phyloP scores from a whole-genome alignment of 2,329 filamentous ascomycete genomes.

The Akanthomyces muscarius region DNA sequence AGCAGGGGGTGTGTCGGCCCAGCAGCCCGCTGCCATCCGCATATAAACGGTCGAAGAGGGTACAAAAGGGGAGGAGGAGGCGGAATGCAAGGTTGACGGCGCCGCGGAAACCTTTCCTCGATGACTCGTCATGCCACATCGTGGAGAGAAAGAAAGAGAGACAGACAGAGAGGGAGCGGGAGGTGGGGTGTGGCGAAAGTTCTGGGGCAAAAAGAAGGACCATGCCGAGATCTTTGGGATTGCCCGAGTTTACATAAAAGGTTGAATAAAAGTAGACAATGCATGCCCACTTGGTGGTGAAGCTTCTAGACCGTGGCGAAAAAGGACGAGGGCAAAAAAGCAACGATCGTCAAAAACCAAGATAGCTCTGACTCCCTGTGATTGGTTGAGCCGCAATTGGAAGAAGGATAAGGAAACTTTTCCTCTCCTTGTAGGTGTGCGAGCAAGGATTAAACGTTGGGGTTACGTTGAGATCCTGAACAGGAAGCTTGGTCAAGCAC shows the following conservation, averaged over 20 bases:
- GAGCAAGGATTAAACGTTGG: not conserved
- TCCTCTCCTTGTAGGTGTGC: not conserved
- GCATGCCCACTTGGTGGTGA: not conserved
- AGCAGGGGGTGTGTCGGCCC: not conserved
- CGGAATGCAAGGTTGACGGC: not conserved
- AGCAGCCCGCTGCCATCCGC: constrained; percentile 10
- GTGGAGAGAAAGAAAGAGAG: not conserved
- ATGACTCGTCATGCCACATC: not conserved
- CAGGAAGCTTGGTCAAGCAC: not conserved
- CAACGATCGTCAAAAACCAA: not conserved
- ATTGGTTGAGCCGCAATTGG: not conserved
- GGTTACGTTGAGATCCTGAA: not conserved
- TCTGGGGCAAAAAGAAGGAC: not conserved
- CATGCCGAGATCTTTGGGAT: not conserved
- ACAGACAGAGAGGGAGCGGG: too few relatives aligned
- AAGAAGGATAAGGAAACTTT: not conserved
- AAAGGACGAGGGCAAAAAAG: not conserved
- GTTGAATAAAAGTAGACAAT: not conserved
- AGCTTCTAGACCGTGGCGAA: not conserved
- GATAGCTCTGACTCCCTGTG: not conserved
- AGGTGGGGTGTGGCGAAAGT: not conserved
- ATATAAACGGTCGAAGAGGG: constrained; percentile 5
- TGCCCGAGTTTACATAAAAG: not conserved
- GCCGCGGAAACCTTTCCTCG: constrained; percentile 2
- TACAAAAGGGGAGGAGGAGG: not conserved